Evolutionary conservation across 2,329 filamentous ascomycete species (phyloP).

Genomic region (Berkeleyomyces rouxiae): DNA sequence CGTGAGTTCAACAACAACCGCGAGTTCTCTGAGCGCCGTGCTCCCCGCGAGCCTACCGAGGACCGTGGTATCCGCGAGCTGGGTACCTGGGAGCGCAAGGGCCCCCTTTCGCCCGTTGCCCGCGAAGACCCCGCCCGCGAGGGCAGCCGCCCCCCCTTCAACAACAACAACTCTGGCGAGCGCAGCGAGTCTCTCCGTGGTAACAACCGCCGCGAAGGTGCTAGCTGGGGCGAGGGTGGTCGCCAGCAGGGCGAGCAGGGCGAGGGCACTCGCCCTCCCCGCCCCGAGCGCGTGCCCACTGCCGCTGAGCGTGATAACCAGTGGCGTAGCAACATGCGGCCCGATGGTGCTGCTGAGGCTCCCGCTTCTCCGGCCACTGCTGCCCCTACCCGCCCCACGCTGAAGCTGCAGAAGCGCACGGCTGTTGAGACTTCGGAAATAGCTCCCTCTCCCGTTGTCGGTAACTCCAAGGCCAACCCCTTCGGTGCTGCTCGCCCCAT

Average conservation of each 20-base stretch:
- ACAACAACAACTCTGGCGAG: slow-evolving; percentile 29
- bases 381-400: slow-evolving; percentile 50
- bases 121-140: slow-evolving; percentile 39
- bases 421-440: slow-evolving; percentile 53
- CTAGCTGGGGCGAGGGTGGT: slow-evolving; percentile 57
- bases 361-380: slow-evolving; percentile 36
- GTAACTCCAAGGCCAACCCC: slow-evolving; percentile 70
- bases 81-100: slow-evolving; percentile 86
- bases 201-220: slow-evolving; percentile 51
- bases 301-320: slow-evolving; percentile 86
- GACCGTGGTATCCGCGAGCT: slow-evolving; percentile 70
- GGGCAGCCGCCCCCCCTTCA: slow-evolving; percentile 35
- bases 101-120: slow-evolving; percentile 61
- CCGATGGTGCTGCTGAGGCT: slow-evolving; percentile 59
- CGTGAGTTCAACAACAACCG: slow-evolving; percentile 43
- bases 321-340: slow-evolving; percentile 83
- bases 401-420: slow-evolving; percentile 84
- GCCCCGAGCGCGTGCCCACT: slow-evolving; percentile 60
- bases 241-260: slow-evolving; percentile 40
- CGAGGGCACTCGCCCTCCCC: slow-evolving; percentile 64
- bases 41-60: slow-evolving; percentile 39
- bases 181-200: slow-evolving; percentile 41
- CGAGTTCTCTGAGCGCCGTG: slow-evolving; percentile 37
- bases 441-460: slow-evolving; percentile 31
- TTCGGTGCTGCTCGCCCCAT: slow-evolving; percentile 91